Base-by-base conservation (phyloP, 148 eudicot species). In the Polygonum maritimum region DNA sequence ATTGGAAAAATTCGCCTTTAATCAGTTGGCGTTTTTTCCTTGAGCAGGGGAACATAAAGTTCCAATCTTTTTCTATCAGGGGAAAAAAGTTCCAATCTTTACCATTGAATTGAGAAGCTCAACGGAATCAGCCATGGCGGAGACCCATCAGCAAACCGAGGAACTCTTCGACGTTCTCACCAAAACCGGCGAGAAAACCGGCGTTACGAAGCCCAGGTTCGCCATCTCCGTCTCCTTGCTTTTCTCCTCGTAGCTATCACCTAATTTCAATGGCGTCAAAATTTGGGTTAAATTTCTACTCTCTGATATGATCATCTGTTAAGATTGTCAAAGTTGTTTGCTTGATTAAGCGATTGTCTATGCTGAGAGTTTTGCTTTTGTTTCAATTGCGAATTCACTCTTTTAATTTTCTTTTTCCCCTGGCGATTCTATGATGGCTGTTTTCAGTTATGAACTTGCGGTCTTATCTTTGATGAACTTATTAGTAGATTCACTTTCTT, bases 131-230 rank as follows among this genome's bases (percentile, higher is more conserved):
- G 81, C 76, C 18, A 84, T 84, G 85, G 82, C 11, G 18, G 85
- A 6, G 38, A 75, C 44, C 47, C 63, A 47, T 15, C 70, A 77
- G 15, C 71, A 36, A n/a, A 40, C 40, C 6, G 85, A 79, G 74
- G 91, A 88, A 73, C 83, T 78, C 71, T 62, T 88, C n/a, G 91
- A 88, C 26, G 86, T 88, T 69, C 87, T 86, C 45, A 84, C 84
- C 31, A 84, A 83, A 77, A 49, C 85, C 8, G 89, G 89, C 44
- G 79, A 81, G 15, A 84, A 82, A 44, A 86, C 87, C n/a, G 89
- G 91, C 51, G 10, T 78, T 74, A 76, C 86, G 54, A 88, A 88
- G 70, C 82, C 81, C 79, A 88, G 89, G 91, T 80, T 48, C n/a
- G 33, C 67, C 60, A 63, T 63, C 35, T 7, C 12, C 19, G 2